phyloP scores from a whole-genome alignment of 129 eudicot genomes.

The Ambrosia artemisiifolia region DNA sequence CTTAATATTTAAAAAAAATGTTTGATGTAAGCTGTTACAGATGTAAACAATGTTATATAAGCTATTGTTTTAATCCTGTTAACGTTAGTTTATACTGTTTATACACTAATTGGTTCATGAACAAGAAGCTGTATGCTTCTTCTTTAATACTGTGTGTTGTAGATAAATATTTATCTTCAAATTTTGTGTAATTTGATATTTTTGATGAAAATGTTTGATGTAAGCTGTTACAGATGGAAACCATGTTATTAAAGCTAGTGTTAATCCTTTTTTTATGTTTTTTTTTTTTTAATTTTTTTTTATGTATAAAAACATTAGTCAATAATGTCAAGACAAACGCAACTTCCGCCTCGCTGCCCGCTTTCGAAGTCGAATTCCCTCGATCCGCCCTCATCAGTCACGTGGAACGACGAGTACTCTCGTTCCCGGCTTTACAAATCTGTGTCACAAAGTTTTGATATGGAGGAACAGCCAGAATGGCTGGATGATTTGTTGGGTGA shows the following conservation, averaged over 20 bases:
- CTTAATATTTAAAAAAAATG: neutral
- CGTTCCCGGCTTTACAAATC: slow-evolving; percentile 38
- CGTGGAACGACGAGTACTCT: slow-evolving; percentile 15
- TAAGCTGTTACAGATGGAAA: neutral
- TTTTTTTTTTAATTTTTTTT: too few species aligned
- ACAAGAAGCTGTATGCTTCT: too few species aligned
- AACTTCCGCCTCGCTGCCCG: slow-evolving; percentile 87
- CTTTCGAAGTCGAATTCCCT: slow-evolving; percentile 35
- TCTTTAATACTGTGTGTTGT: too few species aligned
- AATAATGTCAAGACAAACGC: slow-evolving; percentile 61
- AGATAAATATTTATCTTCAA: neutral
- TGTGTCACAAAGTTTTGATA: slow-evolving; percentile 42
- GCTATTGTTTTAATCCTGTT: neutral
- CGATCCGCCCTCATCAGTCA: slow-evolving; percentile 29
- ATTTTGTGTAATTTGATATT: neutral
- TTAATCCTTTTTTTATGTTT: neutral
- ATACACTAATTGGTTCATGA: too few species aligned
- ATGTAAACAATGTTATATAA: neutral
- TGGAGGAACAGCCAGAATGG: slow-evolving; percentile 73
- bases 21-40: slow-evolving; percentile 4
- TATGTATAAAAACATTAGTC: slow-evolving; percentile 12
- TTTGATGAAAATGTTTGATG: slow-evolving; percentile 4
- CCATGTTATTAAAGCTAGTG: neutral
- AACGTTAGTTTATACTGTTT: too few species aligned
- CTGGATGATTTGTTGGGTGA: slow-evolving; percentile 66